Evolutionary conservation across 208 protist species (phyloP).

Genomic region (Herpetomonas samuelpessoai): DNA sequence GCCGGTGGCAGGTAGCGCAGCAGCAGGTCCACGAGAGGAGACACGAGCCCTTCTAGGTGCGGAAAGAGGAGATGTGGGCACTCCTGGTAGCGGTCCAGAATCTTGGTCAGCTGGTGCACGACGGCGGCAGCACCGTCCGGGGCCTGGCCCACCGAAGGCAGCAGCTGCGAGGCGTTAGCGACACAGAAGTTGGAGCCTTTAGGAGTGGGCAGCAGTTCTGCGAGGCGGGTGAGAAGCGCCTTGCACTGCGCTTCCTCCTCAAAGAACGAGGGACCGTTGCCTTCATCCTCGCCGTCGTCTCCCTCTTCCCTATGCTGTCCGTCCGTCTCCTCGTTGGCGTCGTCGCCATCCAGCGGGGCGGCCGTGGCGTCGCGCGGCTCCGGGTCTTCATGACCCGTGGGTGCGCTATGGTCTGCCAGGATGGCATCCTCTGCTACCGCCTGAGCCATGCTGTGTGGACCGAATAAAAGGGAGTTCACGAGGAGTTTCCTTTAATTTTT

Average conservation of each 20-base stretch:
- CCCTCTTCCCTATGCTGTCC: too few relatives aligned
- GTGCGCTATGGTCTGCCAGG: too few relatives aligned
- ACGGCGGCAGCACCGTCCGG: conserved; percentile 57
- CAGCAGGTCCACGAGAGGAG: conserved; percentile 69
- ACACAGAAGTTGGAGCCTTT: background rate
- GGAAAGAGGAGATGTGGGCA: conserved; percentile 90
- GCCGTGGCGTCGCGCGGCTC: background rate
- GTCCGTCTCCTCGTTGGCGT: too few relatives aligned
- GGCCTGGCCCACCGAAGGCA: conserved; percentile 59
- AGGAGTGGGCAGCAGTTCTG: conserved; percentile 25
- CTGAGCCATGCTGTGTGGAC: too few relatives aligned
- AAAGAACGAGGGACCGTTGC: conserved; percentile 69
- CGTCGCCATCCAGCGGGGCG: conserved; percentile 1
- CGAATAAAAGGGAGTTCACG: too few relatives aligned
- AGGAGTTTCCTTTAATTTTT: too few relatives aligned
- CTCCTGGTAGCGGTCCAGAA: conserved; percentile 94
- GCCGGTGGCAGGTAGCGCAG: conserved; percentile 43
- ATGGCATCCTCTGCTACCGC: too few relatives aligned
- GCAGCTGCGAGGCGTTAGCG: conserved; percentile 2
- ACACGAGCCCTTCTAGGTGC: conserved; percentile 84
- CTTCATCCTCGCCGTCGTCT: conserved; percentile 26
- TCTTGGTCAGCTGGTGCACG: conserved; percentile 53
- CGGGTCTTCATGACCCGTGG: too few relatives aligned
- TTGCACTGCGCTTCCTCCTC: conserved; percentile 66
- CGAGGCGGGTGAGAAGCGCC: conserved; percentile 34